Conservation (phyloP, 352 stramenopile species). For the Globisporangium nunn region DNA sequence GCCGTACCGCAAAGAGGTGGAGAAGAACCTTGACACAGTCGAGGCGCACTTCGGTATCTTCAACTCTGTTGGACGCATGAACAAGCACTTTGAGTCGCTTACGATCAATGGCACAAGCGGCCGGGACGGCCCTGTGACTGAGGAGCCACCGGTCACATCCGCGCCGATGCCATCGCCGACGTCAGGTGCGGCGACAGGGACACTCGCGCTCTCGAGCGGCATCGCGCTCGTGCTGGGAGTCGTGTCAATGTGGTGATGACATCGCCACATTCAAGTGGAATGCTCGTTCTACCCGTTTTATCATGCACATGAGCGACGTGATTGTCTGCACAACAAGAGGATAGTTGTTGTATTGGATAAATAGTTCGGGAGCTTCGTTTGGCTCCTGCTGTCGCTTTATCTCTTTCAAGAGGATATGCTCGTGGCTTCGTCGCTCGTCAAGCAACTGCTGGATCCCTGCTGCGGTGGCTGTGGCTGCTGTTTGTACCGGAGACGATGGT, state of each 20-base stretch:
- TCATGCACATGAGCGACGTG: too few species aligned
- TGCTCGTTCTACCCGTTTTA: too few species aligned
- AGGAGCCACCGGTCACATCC: not conserved
- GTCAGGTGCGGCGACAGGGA: too few species aligned
- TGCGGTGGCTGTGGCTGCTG: not conserved
- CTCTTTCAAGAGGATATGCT: not conserved
- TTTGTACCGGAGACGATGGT: not conserved
- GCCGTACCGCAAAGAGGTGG: conserved; percentile 16
- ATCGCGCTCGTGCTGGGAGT: not conserved
- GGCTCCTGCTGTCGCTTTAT: too few species aligned
- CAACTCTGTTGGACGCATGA: conserved; percentile 10
- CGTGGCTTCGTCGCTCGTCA: conserved; percentile 2
- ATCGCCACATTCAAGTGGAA: not conserved
- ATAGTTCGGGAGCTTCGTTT: not conserved
- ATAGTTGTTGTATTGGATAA: not conserved
- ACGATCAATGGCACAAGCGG: conserved; percentile 13
- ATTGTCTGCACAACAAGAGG: too few species aligned
- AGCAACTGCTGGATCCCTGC: not conserved
- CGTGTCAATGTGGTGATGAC: not conserved
- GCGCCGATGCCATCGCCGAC: conserved; percentile 3
- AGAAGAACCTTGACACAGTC: conserved; percentile 25
- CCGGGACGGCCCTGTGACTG: conserved; percentile 5
- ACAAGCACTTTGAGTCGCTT: conserved; percentile 14
- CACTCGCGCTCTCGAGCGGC: not conserved
- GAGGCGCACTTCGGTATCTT: conserved; percentile 72